A percentile compares a stretch with the other conserved stretches of the same genome.
These are phyloP conservation scores for Vitellaria paradoxa DNA, from an alignment of 179 eudicot genomes.

Conservation along the genomic window DNA sequence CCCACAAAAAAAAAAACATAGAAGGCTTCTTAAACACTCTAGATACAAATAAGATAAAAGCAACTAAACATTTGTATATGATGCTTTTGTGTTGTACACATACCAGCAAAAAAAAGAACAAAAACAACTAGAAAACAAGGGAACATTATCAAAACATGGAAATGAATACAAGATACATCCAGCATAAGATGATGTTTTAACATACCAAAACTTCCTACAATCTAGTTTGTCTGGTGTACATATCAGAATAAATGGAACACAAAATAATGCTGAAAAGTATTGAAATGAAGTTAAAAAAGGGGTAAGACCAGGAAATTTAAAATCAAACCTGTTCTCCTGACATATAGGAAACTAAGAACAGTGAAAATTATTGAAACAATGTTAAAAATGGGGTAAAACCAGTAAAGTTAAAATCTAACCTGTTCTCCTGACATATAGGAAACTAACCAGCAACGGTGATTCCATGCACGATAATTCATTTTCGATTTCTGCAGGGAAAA, in stretches of 20 bases:
- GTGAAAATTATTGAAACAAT: conserved; percentile 23
- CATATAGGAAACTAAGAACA: conserved; percentile 74
- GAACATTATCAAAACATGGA: background rate
- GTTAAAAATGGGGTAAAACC: background rate
- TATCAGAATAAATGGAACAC: background rate
- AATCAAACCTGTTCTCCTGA: conserved; percentile 56
- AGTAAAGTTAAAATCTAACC: conserved; percentile 39
- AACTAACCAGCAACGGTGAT: conserved; percentile 79
- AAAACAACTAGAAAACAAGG: background rate
- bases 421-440: conserved; percentile 63
- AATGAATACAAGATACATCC: no score
- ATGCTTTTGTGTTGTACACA: background rate
- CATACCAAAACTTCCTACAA: background rate
- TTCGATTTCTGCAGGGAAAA: conserved; percentile 62
- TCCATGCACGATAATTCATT: conserved; percentile 97
- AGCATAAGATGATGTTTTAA: no score
- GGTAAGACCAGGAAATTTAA: conserved; percentile 10
- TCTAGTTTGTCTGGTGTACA: background rate
- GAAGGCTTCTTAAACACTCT: background rate
- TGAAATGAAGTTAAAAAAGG: background rate
- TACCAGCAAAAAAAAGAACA: background rate
- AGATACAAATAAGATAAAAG: background rate
- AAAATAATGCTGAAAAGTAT: background rate
- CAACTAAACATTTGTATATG: background rate
- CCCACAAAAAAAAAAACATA: background rate